Base-by-base conservation (phyloP, 225 moss, liverwort and hornwort genomes). In the Rhytidiadelphus loreus region DNA sequence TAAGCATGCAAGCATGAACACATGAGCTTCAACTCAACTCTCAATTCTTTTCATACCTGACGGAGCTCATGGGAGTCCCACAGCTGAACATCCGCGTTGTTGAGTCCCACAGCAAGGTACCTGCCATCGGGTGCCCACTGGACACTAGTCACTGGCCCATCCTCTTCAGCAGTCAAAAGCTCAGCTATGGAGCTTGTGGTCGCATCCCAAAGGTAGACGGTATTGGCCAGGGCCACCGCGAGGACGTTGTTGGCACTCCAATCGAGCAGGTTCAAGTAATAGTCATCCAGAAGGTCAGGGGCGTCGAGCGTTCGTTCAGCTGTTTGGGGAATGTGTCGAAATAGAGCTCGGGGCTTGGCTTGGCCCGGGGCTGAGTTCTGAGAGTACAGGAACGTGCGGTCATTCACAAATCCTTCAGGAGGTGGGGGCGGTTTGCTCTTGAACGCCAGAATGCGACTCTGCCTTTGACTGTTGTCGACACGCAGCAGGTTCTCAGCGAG, bases 361-460 rank as follows among this genome's bases (percentile, higher is more conserved):
- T 94, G 92, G 33, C 94, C 96, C 6, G 91, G 84, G 39, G 89
- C 86, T 41, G 89, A 81, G 83, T 96, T 97, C 61, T 97, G 97
- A 21, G 96, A 93, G 91, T 96, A 99, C 28, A 99, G 88, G 63
- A 91, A 87, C 73, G 94, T 95, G 37, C 93, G 88, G 21, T 93
- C 90, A 62, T 96, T 97, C 46, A 96, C 95, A 82, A 95, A 96
- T 28, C 97, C 98, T 78, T 97, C 98, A 1, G 96, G 93, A 43
- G 97, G 98, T 44, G 97, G 93, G 30, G 98, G 98, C 25, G 98
- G 98, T 83, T 99, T 99, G 93, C 95, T 96, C 92, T 94, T 99
- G 81, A 99, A 99, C 16, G 98, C 95, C 61, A 99, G 92, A 37
- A 99, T 96, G 37, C 93, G 90, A 70, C 94, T 96, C 41, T 92